Conservation (phyloP, 371 early-diverging fungal species). For the Rhizopus sp. region DNA sequence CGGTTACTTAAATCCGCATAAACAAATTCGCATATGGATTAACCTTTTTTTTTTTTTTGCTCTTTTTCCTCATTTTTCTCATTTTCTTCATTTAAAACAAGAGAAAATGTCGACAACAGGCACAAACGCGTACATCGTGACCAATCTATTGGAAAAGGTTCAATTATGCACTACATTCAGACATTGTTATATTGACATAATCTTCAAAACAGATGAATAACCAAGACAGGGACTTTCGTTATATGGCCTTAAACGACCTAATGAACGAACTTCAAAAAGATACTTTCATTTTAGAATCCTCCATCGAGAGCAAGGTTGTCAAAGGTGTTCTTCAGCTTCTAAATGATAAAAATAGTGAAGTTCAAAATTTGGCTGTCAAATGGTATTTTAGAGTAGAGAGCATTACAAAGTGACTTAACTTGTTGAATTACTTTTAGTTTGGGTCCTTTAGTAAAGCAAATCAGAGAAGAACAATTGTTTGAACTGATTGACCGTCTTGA, state of each 20-base stretch:
- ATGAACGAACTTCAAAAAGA: conserved; percentile 71
- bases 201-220: conserved; percentile 60
- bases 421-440: conserved; percentile 46
- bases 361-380: conserved; percentile 91
- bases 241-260: conserved; percentile 92
- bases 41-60: background rate
- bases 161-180: background rate
- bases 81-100: background rate
- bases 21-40: background rate
- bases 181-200: background rate
- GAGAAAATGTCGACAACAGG: conserved; percentile 14
- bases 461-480: conserved; percentile 65
- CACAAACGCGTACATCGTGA: conserved; percentile 66
- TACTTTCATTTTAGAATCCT: conserved; percentile 61
- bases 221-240: conserved; percentile 90
- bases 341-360: conserved; percentile 88
- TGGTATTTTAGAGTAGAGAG: conserved; percentile 52
- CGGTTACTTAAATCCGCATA: background rate
- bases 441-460: conserved; percentile 74
- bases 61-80: no score
- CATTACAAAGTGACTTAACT: background rate
- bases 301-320: conserved; percentile 67
- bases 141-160: conserved; percentile 70
- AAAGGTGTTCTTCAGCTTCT: conserved; percentile 74
- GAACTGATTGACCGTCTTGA: conserved; percentile 73